These are phyloP conservation scores for Barnettozyma populi DNA, from an alignment of 805 yeast genomes.

Conservation along the genomic window DNA sequence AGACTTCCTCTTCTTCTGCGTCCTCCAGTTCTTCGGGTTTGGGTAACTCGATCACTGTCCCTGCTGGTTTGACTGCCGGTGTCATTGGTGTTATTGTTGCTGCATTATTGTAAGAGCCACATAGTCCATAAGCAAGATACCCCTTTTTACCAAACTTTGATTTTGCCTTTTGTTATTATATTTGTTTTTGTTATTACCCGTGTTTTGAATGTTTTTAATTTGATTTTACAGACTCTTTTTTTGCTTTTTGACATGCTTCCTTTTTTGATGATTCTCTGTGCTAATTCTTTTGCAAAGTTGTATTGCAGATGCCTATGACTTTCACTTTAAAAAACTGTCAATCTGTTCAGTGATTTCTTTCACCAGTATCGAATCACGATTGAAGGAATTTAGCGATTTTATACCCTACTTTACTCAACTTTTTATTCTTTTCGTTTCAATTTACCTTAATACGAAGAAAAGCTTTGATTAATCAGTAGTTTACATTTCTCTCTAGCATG, in stretches of 20 bases:
- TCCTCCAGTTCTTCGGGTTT: conserved; percentile 24
- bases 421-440: too few species aligned
- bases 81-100: conserved; percentile 25
- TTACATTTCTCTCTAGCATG: not conserved
- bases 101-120: conserved; percentile 18
- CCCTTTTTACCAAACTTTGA: not conserved
- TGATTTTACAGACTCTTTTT: not conserved
- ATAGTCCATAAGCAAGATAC: not conserved
- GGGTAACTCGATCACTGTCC: conserved; percentile 23
- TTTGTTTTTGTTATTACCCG: not conserved
- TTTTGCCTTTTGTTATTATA: not conserved
- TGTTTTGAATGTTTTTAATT: not conserved
- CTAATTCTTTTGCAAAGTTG: not conserved
- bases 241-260: not conserved
- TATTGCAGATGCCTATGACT: not conserved
- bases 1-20: conserved; percentile 18
- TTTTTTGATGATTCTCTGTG: not conserved
- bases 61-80: conserved; percentile 26
- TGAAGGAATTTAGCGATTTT: not conserved
- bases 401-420: too few species aligned
- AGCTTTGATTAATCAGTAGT: not conserved
- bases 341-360: not conserved
- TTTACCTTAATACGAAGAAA: not conserved
- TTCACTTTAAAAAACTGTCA: not conserved
- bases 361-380: not conserved